A percentile compares a stretch with the other conserved stretches of the same genome.
Conservation (phyloP, 2,329 filamentous ascomycete genomes). For the Colletotrichum sp. region DNA sequence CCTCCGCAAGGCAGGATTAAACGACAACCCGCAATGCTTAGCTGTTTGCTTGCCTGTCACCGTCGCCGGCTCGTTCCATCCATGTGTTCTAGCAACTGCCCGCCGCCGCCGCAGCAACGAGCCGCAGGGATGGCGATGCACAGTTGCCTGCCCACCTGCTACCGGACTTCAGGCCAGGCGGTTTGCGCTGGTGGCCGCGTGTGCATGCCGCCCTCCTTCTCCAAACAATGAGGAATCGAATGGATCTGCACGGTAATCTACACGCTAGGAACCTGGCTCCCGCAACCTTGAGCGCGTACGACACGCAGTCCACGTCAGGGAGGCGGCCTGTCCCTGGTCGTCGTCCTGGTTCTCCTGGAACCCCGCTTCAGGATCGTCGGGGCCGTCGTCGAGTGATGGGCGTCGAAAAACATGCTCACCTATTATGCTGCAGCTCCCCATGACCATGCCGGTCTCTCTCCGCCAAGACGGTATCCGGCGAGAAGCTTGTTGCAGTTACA, state of each 20-base stretch:
- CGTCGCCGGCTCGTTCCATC: not conserved
- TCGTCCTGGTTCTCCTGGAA: not conserved
- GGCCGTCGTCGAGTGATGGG: not conserved
- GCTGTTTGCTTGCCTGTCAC: conserved; percentile 5
- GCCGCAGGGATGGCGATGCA: not conserved
- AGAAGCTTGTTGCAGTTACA: not conserved
- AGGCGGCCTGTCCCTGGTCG: not conserved
- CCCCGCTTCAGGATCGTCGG: not conserved
- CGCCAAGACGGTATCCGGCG: conserved; percentile 14
- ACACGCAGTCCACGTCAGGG: not conserved
- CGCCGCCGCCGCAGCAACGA: not conserved
- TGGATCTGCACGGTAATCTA: conserved; percentile 2
- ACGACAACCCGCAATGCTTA: conserved; percentile 14
- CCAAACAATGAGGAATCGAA: not conserved
- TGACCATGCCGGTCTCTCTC: not conserved
- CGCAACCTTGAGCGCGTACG: not conserved
- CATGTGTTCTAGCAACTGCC: not conserved
- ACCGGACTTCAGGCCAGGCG: not conserved
- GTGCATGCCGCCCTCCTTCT: not conserved
- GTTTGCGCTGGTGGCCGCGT: not conserved
- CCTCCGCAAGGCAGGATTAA: conserved; percentile 6
- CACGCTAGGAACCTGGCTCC: not conserved
- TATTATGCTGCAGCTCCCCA: not conserved
- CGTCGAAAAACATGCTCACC: not conserved
- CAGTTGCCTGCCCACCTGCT: not conserved